Evolutionary conservation across 768 basidiomycete genomes (phyloP), one percentile per base, ranked within the genome.

Genomic region (Pleurotus eryngii): DNA sequence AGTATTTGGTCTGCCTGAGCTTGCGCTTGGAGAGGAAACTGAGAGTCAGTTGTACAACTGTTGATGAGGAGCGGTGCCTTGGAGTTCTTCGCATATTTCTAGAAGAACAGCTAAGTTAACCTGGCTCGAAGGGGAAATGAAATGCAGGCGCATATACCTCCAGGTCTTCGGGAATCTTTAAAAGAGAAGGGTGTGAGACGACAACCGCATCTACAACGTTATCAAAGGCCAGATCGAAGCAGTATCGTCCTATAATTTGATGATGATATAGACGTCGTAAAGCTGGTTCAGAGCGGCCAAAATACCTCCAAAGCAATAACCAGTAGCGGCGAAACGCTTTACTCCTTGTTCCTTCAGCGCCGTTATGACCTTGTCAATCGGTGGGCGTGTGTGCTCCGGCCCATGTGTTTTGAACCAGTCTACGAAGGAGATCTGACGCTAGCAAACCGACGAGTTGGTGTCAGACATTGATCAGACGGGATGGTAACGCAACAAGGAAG

Each of bases 251-350:
- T 22, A 22, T 14, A 11, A 12, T 14, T 17, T 3, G 6, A 38
- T 49, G 11, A 49, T 12, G 15, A 6, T 4, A 24, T 57, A 17
- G 46, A 12, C 17, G 30, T 9, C n/a, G 4, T 22, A 45, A 22
- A 15, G 42, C 20, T 24, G 24, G n/a, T 40, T 35, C 30, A 9
- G 9, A 35, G 30, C 30, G 11, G 30, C 11, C 9, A 35, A 56
- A 40, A 38, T 53, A 78, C 82, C 87, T 59, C 86, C 86, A 56
- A 80, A 84, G 73, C 90, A 92, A 73, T 84, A 90, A 3, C 86
- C 87, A 4, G 80, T 79, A 0, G 83, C 82, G 0, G 72, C 87
- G 56, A 91, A 78, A 5, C 65, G 66, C 1, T 73, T 81, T 18
- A 90, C 72, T 2, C 88, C 89, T 58, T 80, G 63, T 27, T 69